Percentiles rank a stretch among this genome's conserved stretches.
These are phyloP conservation scores for Scytalidium lignicola DNA, from an alignment of 2,329 filamentous ascomycete species.

Conservation along the genomic window DNA sequence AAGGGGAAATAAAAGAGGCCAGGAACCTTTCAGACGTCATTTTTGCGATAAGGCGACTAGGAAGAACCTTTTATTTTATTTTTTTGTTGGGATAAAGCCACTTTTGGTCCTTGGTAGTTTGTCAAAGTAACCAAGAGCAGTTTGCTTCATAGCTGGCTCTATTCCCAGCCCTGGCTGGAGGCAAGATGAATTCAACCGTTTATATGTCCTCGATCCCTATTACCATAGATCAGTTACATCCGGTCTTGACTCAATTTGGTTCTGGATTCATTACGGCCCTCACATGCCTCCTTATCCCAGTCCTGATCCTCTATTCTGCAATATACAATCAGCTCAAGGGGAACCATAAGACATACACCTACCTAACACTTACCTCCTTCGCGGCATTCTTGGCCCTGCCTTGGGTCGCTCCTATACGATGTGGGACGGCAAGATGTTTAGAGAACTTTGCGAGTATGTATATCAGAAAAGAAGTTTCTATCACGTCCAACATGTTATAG, in stretches of 20 bases:
- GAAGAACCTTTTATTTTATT: too few relatives aligned
- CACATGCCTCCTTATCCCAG: constrained; percentile 23
- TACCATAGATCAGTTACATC: constrained; percentile 13
- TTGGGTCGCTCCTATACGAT: constrained; percentile 26
- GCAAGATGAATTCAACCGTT: not conserved
- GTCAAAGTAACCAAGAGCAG: too few relatives aligned
- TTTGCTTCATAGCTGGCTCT: too few relatives aligned
- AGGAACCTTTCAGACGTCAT: too few relatives aligned
- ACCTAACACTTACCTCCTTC: constrained; percentile 18
- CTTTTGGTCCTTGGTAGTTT: too few relatives aligned
- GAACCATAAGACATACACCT: constrained; percentile 15
- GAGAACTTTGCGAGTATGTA: constrained; percentile 30
- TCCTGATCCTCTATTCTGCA: constrained; percentile 26
- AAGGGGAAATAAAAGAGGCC: too few relatives aligned
- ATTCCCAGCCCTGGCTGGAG: not conserved
- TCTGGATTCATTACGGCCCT: constrained; percentile 21
- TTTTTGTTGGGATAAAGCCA: too few relatives aligned
- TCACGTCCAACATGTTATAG: too few relatives aligned
- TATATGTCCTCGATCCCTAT: constrained; percentile 15
- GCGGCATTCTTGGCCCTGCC: constrained; percentile 21
- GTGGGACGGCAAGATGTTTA: constrained; percentile 25
- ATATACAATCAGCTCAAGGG: constrained; percentile 26
- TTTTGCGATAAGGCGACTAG: too few relatives aligned
- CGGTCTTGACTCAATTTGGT: constrained; percentile 17
- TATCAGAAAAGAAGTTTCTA: not conserved